Evolutionary conservation across 345 rosid species (phyloP), one percentile per base, ranked within the genome.

Genomic region (Populus davidiana): DNA sequence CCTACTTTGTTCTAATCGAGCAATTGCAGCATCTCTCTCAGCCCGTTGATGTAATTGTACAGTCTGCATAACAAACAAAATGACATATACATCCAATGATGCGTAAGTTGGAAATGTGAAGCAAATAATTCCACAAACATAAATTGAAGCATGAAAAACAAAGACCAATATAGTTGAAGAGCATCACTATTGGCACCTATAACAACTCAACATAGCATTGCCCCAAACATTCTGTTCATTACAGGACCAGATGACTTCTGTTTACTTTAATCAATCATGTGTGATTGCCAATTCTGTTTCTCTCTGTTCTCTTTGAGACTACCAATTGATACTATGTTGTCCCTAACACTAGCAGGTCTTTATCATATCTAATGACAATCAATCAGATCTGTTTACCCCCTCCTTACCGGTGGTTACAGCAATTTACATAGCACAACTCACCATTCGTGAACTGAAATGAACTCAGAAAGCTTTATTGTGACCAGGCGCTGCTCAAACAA

Each of bases 11-110:
- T 96, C 97, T 78, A 96, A 76, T 78, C 90, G 86, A 25, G 97
- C 97, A 80, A 96, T 81, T 11, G 98, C 97, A 20, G 94, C 86
- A 87, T 93, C 98, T 85, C 91, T 87, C 86, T 96, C 98, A 20
- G 93, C 95, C 52, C 91, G 88, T 77, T 93, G 97, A 86, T 93
- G 97, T 43, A 81, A 81, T 75, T 96, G 94, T 66, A 96, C 83
- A 2, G 92, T 96, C 97, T 96, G 83, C 77, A 71, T 67, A 74
- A 49, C 52, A 83, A 50, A 78, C 35, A 13, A 77, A 69, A 54
- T 36, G 27, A 20, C 5, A 71, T 38, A 5, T 21, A 31, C 67
- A 41, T 74, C 43, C 8, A n/a, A 41, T 20, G 49, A 5, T 44
- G 29, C 6, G 10, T 43, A 62, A 20, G 12, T 18, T 39, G 44